These are phyloP conservation scores for Mikania micrantha DNA, from an alignment of 129 eudicot species.

Conservation along the genomic window DNA sequence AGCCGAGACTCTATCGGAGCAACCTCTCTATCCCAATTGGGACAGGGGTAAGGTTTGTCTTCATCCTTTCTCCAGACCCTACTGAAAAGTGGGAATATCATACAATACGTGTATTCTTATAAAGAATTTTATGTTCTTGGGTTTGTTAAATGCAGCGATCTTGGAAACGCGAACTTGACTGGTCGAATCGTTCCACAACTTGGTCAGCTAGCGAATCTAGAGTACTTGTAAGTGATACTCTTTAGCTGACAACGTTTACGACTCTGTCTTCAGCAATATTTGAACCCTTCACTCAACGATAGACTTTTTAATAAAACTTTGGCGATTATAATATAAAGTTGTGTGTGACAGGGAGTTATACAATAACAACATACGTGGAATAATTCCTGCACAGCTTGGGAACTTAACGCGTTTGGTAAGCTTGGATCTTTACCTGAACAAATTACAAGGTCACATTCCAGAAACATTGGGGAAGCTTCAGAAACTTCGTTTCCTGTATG, in stretches of 20 bases:
- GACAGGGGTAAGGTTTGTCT: too few relatives aligned
- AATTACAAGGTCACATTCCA: slow-evolving; percentile 49
- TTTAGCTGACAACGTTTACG: too few relatives aligned
- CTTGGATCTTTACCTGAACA: slow-evolving; percentile 71
- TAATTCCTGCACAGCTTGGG: slow-evolving; percentile 53
- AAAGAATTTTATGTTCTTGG: background rate
- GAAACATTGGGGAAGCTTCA: slow-evolving; percentile 51
- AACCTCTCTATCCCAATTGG: too few relatives aligned
- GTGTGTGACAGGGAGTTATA: slow-evolving; percentile 50
- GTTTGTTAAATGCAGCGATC: slow-evolving; percentile 42
- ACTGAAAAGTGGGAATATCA: too few relatives aligned
- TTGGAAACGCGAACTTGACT: slow-evolving; percentile 61
- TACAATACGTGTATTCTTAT: background rate
- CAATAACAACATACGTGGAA: slow-evolving; percentile 56
- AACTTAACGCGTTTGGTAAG: slow-evolving; percentile 68
- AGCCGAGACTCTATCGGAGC: too few relatives aligned
- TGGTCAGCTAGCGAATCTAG: slow-evolving; percentile 46
- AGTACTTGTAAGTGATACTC: slow-evolving; percentile 54
- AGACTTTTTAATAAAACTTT: too few relatives aligned
- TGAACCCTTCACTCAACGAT: too few relatives aligned
- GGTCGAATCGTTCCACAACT: slow-evolving; percentile 58
- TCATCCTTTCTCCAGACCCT: too few relatives aligned
- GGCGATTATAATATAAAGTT: too few relatives aligned
- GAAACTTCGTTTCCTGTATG: slow-evolving; percentile 49
- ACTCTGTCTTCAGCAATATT: too few relatives aligned